Percentiles rank a stretch among this genome's conserved stretches.
Evolutionary conservation across 768 basidiomycete species (phyloP).

Genomic region (Lactarius sanguifluus): DNA sequence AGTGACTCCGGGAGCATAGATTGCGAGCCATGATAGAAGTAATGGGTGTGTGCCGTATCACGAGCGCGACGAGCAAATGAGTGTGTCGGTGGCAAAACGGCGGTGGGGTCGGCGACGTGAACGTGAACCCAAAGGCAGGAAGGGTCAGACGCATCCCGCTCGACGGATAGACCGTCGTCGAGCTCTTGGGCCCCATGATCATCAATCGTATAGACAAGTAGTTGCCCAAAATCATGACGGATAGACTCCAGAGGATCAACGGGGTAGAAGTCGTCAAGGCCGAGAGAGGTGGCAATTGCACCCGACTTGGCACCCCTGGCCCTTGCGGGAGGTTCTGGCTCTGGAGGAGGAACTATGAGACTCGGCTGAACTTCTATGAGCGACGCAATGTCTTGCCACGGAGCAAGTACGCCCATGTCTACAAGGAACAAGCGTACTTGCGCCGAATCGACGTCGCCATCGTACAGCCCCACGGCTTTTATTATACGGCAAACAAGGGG

Average conservation of each 20-base stretch:
- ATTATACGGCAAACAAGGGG: constrained; percentile 55
- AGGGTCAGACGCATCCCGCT: constrained; percentile 59
- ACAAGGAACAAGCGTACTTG: constrained; percentile 51
- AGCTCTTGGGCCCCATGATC: constrained; percentile 77
- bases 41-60: constrained; percentile 51
- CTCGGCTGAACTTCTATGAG: constrained; percentile 12
- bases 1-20: constrained; percentile 72
- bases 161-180: constrained; percentile 90
- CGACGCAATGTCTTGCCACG: constrained; percentile 71
- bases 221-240: constrained; percentile 82
- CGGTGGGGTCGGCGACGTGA: constrained; percentile 92
- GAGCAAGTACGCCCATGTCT: constrained; percentile 71
- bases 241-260: constrained; percentile 65
- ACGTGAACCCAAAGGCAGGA: constrained; percentile 77
- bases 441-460: constrained; percentile 36
- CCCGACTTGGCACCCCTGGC: not conserved
- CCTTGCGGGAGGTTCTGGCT: not conserved
- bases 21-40: constrained; percentile 61
- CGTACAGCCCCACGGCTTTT: constrained; percentile 49
- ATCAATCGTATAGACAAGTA: constrained; percentile 87
- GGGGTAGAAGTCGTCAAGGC: constrained; percentile 63
- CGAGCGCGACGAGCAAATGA: constrained; percentile 58
- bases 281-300: constrained; percentile 35
- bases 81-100: constrained; percentile 71
- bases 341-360: not conserved